Evolutionary conservation across 805 yeast genomes (phyloP), one percentile per base, ranked within the genome.

Genomic region (Saccharomycopsis sp.): DNA sequence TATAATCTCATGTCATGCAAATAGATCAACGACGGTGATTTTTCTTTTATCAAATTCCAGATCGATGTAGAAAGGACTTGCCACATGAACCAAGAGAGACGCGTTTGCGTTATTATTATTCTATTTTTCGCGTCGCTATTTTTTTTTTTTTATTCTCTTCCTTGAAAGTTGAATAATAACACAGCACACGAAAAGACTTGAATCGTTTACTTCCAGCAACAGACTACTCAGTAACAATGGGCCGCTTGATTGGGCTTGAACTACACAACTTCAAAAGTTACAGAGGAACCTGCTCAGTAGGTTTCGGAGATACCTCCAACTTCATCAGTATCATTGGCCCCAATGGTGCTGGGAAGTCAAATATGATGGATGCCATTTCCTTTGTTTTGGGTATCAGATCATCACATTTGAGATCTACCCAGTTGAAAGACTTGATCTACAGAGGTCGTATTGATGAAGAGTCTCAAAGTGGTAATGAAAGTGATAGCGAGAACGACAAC

Each of bases 321-420:
- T 92, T 92, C 64, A 85, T 95, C 1, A 80, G 94, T 34, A 84
- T 92, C 48, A 83, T 92, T 43, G 98, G 98, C 1, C 97, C 97
- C n/a, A 92, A 92, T 67, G 98, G 98, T 25, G 82, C 96, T 1
- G 98, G 98, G 5, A 92, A 92, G 62, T 83, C 95, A 31, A 92
- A 92, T 56, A 82, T 92, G 77, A 88, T 92, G 82, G 98, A 92
- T 58, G 96, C 98, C 26, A 81, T 92, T 34, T 80, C 96, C 16
- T 92, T 92, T 59, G 97, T 89, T 6, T 68, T 92, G 27, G 98
- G 98, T 19, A 77, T 89, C 36, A 67, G 80, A 51, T 72, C 86
- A 16, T 62, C 68, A 13, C 88, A 83, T 42, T 65, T 92, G 44
- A 71, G 98, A 52, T 84, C 96, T 1, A 64, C 69, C 9, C 73